These are phyloP conservation scores for Lycium barbarum DNA, from an alignment of 257 asterid species.

Conservation along the genomic window DNA sequence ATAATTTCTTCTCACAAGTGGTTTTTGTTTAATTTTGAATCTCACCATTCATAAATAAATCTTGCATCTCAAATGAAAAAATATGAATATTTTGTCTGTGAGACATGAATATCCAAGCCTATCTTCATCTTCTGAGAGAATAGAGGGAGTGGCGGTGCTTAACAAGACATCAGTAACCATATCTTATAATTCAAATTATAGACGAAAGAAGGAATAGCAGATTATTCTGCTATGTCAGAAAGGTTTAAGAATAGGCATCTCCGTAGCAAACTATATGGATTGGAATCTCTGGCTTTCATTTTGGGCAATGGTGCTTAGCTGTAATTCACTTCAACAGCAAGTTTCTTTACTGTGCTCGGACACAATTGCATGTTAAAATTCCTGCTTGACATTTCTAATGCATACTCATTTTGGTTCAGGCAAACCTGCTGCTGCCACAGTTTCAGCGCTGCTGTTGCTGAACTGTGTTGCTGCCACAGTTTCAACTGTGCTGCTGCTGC, in stretches of 20 bases:
- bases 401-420: constrained; percentile 57
- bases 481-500: no score
- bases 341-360: constrained; percentile 50
- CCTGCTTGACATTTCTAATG: constrained; percentile 42
- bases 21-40: constrained; percentile 5
- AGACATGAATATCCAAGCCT: constrained; percentile 20
- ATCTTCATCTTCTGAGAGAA: background rate
- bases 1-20: background rate
- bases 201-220: background rate
- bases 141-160: background rate
- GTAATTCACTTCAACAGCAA: constrained; percentile 66
- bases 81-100: background rate
- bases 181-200: constrained; percentile 15
- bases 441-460: no score
- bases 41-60: background rate
- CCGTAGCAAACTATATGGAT: background rate
- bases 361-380: constrained; percentile 52
- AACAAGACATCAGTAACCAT: background rate
- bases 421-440: no score
- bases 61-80: constrained; percentile 18
- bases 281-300: background rate
- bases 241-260: constrained; percentile 3
- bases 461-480: no score
- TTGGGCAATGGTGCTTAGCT: constrained; percentile 33
- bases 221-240: constrained; percentile 10